These are phyloP conservation scores for Capsicum chinense DNA, from an alignment of 257 asterid genomes.

Conservation along the genomic window DNA sequence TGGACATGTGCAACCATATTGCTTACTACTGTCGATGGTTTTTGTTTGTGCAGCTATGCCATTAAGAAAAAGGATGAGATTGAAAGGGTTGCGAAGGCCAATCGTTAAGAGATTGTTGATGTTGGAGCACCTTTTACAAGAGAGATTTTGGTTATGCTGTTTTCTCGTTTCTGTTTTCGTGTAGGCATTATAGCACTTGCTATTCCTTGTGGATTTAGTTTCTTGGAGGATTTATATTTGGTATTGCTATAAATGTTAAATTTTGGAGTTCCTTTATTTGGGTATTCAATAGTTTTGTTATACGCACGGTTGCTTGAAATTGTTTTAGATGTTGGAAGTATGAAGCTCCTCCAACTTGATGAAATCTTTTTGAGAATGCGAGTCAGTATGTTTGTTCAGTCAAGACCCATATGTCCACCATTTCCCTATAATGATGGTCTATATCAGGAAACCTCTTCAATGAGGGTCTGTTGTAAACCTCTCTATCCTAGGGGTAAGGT, in stretches of 20 bases:
- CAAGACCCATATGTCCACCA: too few species aligned
- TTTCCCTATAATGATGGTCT: too few species aligned
- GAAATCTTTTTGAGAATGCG: too few species aligned
- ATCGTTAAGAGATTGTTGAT: conserved; percentile 53
- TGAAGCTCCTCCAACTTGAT: too few species aligned
- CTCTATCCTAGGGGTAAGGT: too few species aligned
- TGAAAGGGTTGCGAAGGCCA: conserved; percentile 93
- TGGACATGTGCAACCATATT: background rate
- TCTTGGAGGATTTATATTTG: conserved; percentile 21
- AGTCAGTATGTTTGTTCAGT: too few species aligned
- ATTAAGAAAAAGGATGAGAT: conserved; percentile 91
- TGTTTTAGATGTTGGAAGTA: conserved; percentile 28
- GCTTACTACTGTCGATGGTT: background rate
- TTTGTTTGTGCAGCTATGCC: conserved; percentile 64
- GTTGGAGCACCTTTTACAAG: background rate
- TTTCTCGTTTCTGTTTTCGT: background rate
- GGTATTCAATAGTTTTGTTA: background rate
- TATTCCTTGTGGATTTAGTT: conserved; percentile 2
- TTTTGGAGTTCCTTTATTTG: background rate
- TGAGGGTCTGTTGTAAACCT: too few species aligned
- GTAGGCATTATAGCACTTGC: conserved; percentile 23
- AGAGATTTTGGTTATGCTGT: conserved; percentile 31
- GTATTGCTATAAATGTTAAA: conserved; percentile 43
- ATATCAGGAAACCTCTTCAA: too few species aligned
- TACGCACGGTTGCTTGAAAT: background rate